Conservation (phyloP, 2,329 filamentous ascomycete species). For the Blastomyces silverae region DNA sequence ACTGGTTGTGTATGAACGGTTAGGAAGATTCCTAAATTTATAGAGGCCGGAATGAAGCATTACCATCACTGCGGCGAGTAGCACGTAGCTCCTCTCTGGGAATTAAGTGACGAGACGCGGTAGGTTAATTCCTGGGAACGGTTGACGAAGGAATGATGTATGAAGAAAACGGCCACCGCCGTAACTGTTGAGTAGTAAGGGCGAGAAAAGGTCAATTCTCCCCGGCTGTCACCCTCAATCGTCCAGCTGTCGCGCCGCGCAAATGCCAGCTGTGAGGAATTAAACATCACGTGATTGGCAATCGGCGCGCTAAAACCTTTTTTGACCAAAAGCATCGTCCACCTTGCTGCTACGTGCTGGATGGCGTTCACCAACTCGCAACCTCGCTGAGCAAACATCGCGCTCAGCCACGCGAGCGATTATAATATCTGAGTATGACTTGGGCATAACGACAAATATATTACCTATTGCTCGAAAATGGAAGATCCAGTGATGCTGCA, state of each 20-base stretch:
- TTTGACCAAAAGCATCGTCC: not conserved
- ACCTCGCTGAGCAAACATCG: slow-evolving; percentile 7
- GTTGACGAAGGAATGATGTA: not conserved
- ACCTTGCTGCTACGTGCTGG: not conserved
- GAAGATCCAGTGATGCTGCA: slow-evolving; percentile 45
- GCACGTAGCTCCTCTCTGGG: not conserved
- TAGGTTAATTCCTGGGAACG: not conserved
- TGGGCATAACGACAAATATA: not conserved
- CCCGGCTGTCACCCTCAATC: not conserved
- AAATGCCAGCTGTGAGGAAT: not conserved
- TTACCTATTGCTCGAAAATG: slow-evolving; percentile 28
- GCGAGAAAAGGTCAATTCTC: slow-evolving; percentile 1
- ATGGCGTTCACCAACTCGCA: not conserved
- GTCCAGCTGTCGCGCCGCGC: not conserved
- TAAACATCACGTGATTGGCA: not conserved
- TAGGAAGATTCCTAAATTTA: slow-evolving; percentile 10
- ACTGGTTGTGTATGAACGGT: slow-evolving; percentile 50
- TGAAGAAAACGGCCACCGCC: not conserved
- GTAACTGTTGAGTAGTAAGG: not conserved
- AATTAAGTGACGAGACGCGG: not conserved
- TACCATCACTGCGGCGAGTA: slow-evolving; percentile 19
- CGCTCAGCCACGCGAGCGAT: not conserved
- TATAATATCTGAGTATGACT: slow-evolving; percentile 1
- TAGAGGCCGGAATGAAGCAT: not conserved
- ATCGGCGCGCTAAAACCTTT: slow-evolving; percentile 2